Percentiles rank a stretch among this genome's conserved stretches.
phyloP scores from a whole-genome alignment of 2,329 filamentous ascomycete genomes.

The Penicillium sp. region DNA sequence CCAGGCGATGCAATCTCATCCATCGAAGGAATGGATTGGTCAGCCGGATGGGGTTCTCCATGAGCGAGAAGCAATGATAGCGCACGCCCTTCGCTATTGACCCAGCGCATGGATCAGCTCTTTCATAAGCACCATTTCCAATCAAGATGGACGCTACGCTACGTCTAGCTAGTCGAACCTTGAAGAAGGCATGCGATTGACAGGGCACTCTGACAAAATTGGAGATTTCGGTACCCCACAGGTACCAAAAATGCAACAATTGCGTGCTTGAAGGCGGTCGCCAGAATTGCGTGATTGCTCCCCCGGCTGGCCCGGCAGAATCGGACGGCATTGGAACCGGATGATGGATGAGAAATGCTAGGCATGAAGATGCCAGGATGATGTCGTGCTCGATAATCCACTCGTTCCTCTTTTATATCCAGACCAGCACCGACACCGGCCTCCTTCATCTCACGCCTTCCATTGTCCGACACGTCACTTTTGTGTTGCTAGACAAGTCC shows the following conservation, averaged over 20 bases:
- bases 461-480: conserved; percentile 1
- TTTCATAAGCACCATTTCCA: not conserved
- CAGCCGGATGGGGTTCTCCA: conserved; percentile 4
- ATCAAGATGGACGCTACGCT: conserved; percentile 1
- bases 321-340: conserved; percentile 21
- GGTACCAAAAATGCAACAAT: conserved; percentile 28
- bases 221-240: conserved; percentile 14
- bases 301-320: conserved; percentile 16
- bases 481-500: conserved; percentile 1
- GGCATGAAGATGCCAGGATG: conserved; percentile 18
- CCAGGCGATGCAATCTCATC: not conserved
- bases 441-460: conserved; percentile 12
- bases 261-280: conserved; percentile 38
- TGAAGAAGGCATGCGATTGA: not conserved
- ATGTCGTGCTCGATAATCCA: conserved; percentile 28
- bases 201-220: not conserved
- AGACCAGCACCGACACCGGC: conserved; percentile 16
- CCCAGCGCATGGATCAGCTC: conserved; percentile 17
- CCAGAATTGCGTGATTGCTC: conserved; percentile 26
- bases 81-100: conserved; percentile 1
- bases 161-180: conserved; percentile 1
- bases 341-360: conserved; percentile 16
- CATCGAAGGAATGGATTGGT: conserved; percentile 6
- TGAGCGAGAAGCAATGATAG: not conserved
- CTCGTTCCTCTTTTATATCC: conserved; percentile 25